Base-by-base conservation (phyloP, 2,329 filamentous ascomycete species). In the Colletotrichum paranaense region DNA sequence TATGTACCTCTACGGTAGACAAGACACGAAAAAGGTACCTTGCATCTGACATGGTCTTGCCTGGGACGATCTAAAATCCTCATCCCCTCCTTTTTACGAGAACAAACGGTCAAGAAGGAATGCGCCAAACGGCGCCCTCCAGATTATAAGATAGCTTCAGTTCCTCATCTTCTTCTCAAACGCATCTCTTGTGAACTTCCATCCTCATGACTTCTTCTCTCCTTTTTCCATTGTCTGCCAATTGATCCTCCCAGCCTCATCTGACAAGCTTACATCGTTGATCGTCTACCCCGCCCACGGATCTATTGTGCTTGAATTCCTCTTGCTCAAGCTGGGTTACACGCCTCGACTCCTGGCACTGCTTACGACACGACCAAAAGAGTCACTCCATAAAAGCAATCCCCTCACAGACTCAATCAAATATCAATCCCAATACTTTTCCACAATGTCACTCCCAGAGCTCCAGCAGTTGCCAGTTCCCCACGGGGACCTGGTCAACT, bases 391-490 rank as follows among this genome's bases (percentile, higher is more conserved):
- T 2, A 8, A n/a, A 8, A 7, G 16, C 16, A 30, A n/a, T 8
- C 11, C 32, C 35, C 28, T 30, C 49, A 49, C 46, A 28, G 14
- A 30, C 24, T 38, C 14, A 35, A 52, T 8, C 14, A 26, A 30
- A 22, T 35, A 22, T 19, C 4, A 53, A n/a, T 46, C 19, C 75
- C 42, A 49, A 46, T 30, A n/a, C 38, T 24, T 42, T 11, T 16
- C 76, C 76, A 68, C 65, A 38, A 86, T 86, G 84, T 78, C 79
- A 60, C 76, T 82, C 67, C 77, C 79, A 19, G 74, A 80, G 30
- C 82, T 88, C 56, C 86, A 87, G 3, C 74, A 84, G 76, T 78
- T 90, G 63, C 88, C 88, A 19, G 86, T 81, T 73, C 80, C 85
- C 71, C 85, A 86, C 60, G 74, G 78, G 75, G 84, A 84, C 77